Evolutionary conservation across 441 rosid species (phyloP), one percentile per base, ranked within the genome.

Genomic region (Erodium texanum): DNA sequence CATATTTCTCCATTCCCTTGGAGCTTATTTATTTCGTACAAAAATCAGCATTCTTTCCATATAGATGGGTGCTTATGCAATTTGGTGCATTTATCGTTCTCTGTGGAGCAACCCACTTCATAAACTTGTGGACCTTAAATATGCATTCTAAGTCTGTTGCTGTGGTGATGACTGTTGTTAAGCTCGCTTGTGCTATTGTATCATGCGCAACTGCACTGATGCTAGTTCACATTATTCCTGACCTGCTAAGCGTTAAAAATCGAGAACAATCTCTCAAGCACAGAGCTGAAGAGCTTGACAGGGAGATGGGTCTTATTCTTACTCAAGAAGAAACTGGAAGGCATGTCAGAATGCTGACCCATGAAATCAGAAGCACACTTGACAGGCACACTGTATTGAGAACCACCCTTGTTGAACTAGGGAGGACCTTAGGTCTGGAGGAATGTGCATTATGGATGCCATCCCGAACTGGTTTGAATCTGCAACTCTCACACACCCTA

Each of bases 381-480:
- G 92, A 93, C 71, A 81, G 96, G 45, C 88, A 86, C 64, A 93
- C 91, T 12, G 90, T 93, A 48, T 77, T 93, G 24, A 84, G 78
- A 69, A 93, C 98, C 52, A 93, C 98, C 20, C 93, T 93, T 19
- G 94, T 89, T 27, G 96, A 93, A 82, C 75, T 93, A 56, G 96
- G 98, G 36, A 84, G 89, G 71, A 89, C 92, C 9, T 88, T 93
- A 66, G 79, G 82, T 56, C 82, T 93, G n/a, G 96, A 93, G 76
- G 98, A 90, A 77, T 93, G 98, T 72, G 97, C 88, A 0, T 68
- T 93, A 77, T 93, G 98, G 98, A 93, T 93, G 97, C 98, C 98
- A 15, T 84, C 97, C 1, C 85, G 80, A 62, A 79, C 80, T 41
- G 93, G 89, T 68, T 62, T 70, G 22, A 77, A 72, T 70, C 76